These are phyloP conservation scores for Yamadazyma friedrichii DNA, from an alignment of 1,139 yeast species.

Conservation along the genomic window DNA sequence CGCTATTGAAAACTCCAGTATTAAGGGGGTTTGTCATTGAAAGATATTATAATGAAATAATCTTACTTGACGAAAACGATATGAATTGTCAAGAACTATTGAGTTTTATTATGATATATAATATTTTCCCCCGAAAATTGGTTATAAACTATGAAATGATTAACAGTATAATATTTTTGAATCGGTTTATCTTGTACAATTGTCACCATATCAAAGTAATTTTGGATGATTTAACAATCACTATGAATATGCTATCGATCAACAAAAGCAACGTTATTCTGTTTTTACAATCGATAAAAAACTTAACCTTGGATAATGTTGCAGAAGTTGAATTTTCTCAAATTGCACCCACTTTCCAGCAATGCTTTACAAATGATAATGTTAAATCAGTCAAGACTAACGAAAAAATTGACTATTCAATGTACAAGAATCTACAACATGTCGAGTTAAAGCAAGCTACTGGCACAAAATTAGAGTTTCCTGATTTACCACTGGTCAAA, in stretches of 20 bases:
- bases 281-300: background rate
- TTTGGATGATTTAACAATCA: background rate
- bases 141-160: too few species aligned
- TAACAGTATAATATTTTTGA: background rate
- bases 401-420: background rate
- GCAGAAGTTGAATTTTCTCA: background rate
- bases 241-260: background rate
- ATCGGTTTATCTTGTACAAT: background rate
- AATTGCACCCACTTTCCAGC: background rate
- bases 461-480: background rate
- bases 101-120: background rate
- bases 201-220: background rate
- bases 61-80: background rate
- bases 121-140: background rate
- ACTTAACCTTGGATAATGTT: background rate
- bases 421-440: background rate
- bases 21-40: conserved; percentile 1
- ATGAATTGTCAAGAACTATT: background rate
- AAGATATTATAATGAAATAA: background rate
- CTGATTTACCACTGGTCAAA: background rate
- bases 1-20: conserved; percentile 1
- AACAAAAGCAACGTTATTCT: background rate
- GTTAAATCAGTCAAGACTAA: background rate
- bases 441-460: background rate
- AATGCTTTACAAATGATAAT: background rate